Evolutionary conservation across 1,284 basidiomycete genomes (phyloP).

Genomic region (Peniophora sp.): DNA sequence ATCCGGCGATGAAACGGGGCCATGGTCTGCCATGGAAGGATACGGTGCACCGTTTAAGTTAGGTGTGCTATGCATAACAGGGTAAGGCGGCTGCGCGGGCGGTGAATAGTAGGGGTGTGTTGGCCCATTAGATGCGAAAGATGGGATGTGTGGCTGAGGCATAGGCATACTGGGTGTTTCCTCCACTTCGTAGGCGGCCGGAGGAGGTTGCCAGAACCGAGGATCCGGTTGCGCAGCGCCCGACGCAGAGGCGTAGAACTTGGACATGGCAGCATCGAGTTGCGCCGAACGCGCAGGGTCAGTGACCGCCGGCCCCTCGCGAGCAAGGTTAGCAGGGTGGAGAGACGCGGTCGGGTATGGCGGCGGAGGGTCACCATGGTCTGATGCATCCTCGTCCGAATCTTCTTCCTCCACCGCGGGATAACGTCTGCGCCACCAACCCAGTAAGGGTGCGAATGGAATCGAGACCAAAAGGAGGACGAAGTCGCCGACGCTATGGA

Average conservation of each 20-base stretch:
- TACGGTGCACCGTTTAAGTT: conserved; percentile 5
- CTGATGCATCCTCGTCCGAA: not conserved
- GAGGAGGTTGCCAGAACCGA: conserved; percentile 33
- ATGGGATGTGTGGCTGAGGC: conserved; percentile 13
- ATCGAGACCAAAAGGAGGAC: conserved; percentile 45
- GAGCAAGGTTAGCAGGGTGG: not conserved
- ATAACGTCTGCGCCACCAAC: conserved; percentile 31
- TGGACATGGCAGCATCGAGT: conserved; percentile 1
- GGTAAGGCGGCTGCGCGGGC: conserved; percentile 31
- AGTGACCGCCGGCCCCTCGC: not conserved
- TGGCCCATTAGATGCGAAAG: conserved; percentile 20
- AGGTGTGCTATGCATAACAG: conserved; percentile 36
- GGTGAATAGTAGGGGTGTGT: conserved; percentile 34
- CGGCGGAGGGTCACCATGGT: not conserved
- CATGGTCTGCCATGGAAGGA: conserved; percentile 8
- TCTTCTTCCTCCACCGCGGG: conserved; percentile 9
- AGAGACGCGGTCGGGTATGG: not conserved
- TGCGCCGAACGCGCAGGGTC: conserved; percentile 2
- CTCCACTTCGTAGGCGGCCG: conserved; percentile 5
- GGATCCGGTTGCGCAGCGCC: conserved; percentile 14
- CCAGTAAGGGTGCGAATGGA: conserved; percentile 39
- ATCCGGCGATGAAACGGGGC: conserved; percentile 32
- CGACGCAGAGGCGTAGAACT: conserved; percentile 5
- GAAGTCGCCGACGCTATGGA: conserved; percentile 56
- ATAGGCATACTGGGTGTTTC: conserved; percentile 12